Evolutionary conservation across 1,284 basidiomycete species (phyloP).

Genomic region (Tetrapyrgos nigripes): DNA sequence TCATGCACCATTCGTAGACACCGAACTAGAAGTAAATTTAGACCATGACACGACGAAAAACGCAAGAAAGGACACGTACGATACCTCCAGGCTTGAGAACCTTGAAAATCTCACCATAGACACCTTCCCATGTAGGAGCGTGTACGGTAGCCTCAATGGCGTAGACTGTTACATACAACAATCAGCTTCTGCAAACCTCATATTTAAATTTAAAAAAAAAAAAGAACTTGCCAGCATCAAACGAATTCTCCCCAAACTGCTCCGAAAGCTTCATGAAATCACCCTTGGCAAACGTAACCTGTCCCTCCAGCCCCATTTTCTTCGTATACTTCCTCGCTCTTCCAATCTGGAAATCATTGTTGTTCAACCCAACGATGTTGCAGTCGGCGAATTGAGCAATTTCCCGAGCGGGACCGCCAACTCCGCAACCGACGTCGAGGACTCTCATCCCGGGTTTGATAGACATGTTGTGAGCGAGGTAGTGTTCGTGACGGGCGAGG

Average conservation of each 20-base stretch:
- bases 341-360: conserved; percentile 95
- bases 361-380: conserved; percentile 91
- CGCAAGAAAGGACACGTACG: conserved; percentile 54
- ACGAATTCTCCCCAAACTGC: conserved; percentile 92
- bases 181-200: conserved; percentile 10
- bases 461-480: conserved; percentile 87
- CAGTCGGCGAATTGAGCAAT: conserved; percentile 93
- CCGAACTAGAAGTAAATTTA: conserved; percentile 70
- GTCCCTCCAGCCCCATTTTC: conserved; percentile 77
- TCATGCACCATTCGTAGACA: conserved; percentile 99
- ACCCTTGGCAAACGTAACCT: conserved; percentile 86
- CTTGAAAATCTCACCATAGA: conserved; percentile 94
- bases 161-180: conserved; percentile 65
- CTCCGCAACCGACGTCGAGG: conserved; percentile 97
- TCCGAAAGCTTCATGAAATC: conserved; percentile 97
- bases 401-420: conserved; percentile 96
- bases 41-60: neutral
- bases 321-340: conserved; percentile 88
- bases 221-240: conserved; percentile 83
- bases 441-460: conserved; percentile 93
- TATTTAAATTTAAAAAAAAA: neutral
- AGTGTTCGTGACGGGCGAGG: conserved; percentile 97
- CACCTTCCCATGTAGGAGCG: conserved; percentile 94
- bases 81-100: conserved; percentile 97
- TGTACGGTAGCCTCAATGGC: conserved; percentile 99